These are phyloP conservation scores for Tinospora cordifolia DNA, from an alignment of 164 flowering plant genomes.

Conservation along the genomic window DNA sequence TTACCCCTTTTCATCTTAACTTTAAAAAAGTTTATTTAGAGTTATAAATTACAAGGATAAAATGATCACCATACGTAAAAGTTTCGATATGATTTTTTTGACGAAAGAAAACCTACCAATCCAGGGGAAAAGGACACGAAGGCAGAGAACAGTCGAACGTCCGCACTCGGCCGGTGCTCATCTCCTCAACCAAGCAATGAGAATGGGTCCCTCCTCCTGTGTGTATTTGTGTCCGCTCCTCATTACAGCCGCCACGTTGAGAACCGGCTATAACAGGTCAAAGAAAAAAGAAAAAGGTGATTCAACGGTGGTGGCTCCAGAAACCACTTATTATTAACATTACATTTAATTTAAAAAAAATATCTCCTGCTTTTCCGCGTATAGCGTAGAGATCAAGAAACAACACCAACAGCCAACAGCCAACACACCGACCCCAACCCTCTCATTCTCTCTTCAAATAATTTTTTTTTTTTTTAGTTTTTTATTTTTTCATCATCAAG, in stretches of 20 bases:
- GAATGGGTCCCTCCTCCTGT: background rate
- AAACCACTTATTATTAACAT: background rate
- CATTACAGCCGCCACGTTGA: background rate
- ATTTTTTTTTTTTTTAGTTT: too few species aligned
- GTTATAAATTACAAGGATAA: too few species aligned
- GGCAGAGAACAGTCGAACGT: too few species aligned
- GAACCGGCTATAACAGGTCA: background rate
- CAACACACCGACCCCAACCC: background rate
- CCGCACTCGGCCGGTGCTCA: background rate
- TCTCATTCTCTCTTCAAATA: background rate
- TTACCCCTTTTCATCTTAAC: too few species aligned
- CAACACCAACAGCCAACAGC: background rate
- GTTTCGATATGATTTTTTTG: too few species aligned
- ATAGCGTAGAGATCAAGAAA: conserved; percentile 15
- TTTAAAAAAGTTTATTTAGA: too few species aligned
- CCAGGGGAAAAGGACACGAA: too few species aligned
- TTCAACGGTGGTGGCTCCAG: background rate
- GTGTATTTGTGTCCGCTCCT: background rate
- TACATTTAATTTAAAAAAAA: background rate
- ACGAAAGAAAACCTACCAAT: too few species aligned
- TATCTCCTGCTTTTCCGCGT: conserved; percentile 12
- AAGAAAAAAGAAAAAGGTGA: background rate
- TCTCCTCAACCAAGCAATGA: background rate
- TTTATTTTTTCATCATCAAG: background rate
- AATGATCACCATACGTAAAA: too few species aligned